Conservation (phyloP, 2,329 filamentous ascomycete species). For the Pseudodiploospora longispora region DNA sequence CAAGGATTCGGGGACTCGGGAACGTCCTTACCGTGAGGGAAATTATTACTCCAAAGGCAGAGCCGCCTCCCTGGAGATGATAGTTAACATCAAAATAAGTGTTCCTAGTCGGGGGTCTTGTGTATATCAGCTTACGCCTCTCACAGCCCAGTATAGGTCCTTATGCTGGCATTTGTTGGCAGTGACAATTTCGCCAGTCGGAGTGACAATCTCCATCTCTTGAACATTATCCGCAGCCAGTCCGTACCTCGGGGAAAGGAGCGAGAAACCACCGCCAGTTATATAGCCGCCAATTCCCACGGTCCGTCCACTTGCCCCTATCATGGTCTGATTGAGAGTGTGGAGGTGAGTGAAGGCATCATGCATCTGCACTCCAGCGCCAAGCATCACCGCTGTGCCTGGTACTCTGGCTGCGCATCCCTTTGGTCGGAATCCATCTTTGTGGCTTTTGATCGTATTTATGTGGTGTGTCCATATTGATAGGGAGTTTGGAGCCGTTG, state of each 20-base stretch:
- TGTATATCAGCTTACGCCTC: slow-evolving; percentile 25
- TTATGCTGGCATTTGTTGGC: slow-evolving; percentile 39
- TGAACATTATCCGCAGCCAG: slow-evolving; percentile 50
- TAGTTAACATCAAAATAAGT: background rate
- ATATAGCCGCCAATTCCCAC: slow-evolving; percentile 44
- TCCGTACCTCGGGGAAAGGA: slow-evolving; percentile 41
- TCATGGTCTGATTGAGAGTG: slow-evolving; percentile 27
- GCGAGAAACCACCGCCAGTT: slow-evolving; percentile 40
- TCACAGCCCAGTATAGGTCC: slow-evolving; percentile 51
- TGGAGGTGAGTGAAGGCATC: background rate
- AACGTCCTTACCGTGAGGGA: slow-evolving; percentile 43
- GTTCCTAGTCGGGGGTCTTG: background rate
- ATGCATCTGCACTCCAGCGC: background rate
- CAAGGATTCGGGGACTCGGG: slow-evolving; percentile 12
- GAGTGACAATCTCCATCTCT: slow-evolving; percentile 42
- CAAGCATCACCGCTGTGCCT: slow-evolving; percentile 34
- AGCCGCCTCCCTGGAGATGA: slow-evolving; percentile 34
- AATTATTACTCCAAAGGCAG: slow-evolving; percentile 45
- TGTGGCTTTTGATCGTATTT: slow-evolving; percentile 14
- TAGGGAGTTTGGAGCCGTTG: background rate
- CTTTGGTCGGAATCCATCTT: background rate
- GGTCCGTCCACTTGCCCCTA: slow-evolving; percentile 39
- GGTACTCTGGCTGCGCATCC: slow-evolving; percentile 22
- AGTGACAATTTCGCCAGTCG: slow-evolving; percentile 33
- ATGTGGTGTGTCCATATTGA: background rate